Percentiles rank a stretch among this genome's conserved stretches.
Conservation (phyloP, 805 yeast genomes). For the Hanseniaspora lindneri region DNA sequence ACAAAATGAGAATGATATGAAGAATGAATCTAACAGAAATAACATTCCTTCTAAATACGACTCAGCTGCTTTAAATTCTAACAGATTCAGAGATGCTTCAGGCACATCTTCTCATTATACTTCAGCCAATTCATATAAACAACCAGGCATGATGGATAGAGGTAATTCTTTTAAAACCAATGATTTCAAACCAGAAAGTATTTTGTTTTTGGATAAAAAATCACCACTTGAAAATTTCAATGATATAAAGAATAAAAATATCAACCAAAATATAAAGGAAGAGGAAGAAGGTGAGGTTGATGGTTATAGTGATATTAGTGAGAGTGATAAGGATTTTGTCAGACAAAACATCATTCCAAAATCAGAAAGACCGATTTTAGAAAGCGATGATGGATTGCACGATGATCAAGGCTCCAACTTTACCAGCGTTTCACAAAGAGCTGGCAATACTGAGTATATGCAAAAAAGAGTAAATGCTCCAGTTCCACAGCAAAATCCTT, state of each 20-base stretch:
- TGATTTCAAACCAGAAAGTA: constrained; percentile 15
- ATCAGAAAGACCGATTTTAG: constrained; percentile 19
- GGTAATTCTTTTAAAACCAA: constrained; percentile 10
- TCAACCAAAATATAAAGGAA: constrained; percentile 3
- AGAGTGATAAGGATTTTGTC: constrained; percentile 20
- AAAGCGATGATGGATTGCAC: constrained; percentile 23
- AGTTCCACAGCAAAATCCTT: constrained; percentile 11
- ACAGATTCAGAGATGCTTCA: not conserved
- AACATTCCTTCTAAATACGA: constrained; percentile 1
- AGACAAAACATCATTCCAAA: constrained; percentile 20
- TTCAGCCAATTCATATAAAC: not conserved
- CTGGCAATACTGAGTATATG: constrained; percentile 48
- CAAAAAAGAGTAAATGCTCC: constrained; percentile 10
- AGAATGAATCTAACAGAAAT: not conserved
- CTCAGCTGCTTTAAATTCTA: constrained; percentile 5
- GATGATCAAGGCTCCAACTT: constrained; percentile 45
- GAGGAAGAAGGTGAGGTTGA: constrained; percentile 17
- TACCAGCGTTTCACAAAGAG: constrained; percentile 70
- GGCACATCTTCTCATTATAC: constrained; percentile 10
- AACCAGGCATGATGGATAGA: constrained; percentile 2
- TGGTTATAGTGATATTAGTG: constrained; percentile 17
- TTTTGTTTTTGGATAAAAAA: constrained; percentile 9
- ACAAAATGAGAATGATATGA: constrained; percentile 10
- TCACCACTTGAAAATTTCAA: constrained; percentile 10
- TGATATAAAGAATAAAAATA: constrained; percentile 8